Conservation (phyloP, 345 rosid species). For the Eutrema japonicum region DNA sequence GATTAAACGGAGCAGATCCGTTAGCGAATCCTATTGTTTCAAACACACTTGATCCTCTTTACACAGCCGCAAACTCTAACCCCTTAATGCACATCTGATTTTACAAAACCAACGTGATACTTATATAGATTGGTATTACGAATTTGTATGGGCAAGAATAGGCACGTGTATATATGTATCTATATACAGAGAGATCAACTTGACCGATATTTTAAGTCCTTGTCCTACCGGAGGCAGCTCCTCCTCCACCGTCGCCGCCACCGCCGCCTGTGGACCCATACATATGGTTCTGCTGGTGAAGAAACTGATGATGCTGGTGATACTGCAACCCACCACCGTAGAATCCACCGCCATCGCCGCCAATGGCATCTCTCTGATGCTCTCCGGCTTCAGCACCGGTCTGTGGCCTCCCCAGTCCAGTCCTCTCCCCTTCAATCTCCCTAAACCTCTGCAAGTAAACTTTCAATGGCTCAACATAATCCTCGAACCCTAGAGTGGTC, state of each 20-base stretch:
- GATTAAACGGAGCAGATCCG: conserved; percentile 30
- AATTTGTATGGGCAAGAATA: conserved; percentile 27
- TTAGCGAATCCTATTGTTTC: conserved; percentile 21
- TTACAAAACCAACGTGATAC: conserved; percentile 33
- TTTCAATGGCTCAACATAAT: conserved; percentile 74
- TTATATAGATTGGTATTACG: conserved; percentile 5
- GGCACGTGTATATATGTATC: conserved; percentile 33
- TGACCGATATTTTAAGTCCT: conserved; percentile 36
- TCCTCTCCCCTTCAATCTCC: conserved; percentile 75
- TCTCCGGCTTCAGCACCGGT: conserved; percentile 37
- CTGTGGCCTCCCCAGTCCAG: conserved; percentile 44
- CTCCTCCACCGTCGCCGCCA: conserved; percentile 23
- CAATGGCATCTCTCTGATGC: conserved; percentile 48
- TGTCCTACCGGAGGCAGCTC: conserved; percentile 42
- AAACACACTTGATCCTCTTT: conserved; percentile 36
- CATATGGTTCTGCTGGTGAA: conserved; percentile 43
- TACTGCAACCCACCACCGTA: conserved; percentile 46
- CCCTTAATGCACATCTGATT: conserved; percentile 35
- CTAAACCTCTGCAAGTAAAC: conserved; percentile 73
- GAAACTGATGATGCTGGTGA: conserved; percentile 48
- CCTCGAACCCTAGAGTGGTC: conserved; percentile 78
- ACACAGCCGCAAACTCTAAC: conserved; percentile 42
- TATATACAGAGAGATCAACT: conserved; percentile 43
- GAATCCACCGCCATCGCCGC: conserved; percentile 32
- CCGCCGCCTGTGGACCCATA: conserved; percentile 40